These are phyloP conservation scores for Spinacia oleracea DNA, from an alignment of 179 eudicot genomes.

Conservation along the genomic window DNA sequence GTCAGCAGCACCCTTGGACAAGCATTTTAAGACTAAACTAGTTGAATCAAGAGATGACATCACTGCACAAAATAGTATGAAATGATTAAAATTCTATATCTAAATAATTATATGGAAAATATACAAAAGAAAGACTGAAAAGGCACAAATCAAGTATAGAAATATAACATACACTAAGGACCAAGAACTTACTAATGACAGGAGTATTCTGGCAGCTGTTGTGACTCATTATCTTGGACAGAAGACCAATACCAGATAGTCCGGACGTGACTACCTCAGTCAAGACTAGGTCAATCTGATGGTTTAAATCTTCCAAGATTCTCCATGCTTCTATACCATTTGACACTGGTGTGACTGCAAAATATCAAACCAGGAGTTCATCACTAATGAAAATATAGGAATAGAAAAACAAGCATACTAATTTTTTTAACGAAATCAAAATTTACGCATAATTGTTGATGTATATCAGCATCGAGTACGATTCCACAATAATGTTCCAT, in stretches of 20 bases:
- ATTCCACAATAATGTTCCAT: slow-evolving; percentile 82
- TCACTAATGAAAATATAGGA: neutral
- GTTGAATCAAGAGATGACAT: slow-evolving; percentile 93
- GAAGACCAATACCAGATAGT: slow-evolving; percentile 44
- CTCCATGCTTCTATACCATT: slow-evolving; percentile 50
- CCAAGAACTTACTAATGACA: slow-evolving; percentile 42
- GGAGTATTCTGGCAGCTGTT: slow-evolving; percentile 43
- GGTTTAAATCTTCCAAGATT: slow-evolving; percentile 37
- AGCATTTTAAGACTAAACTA: slow-evolving; percentile 84
- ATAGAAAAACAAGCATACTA: neutral
- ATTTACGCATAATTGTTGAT: slow-evolving; percentile 11
- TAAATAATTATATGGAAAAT: neutral
- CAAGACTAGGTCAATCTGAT: slow-evolving; percentile 43
- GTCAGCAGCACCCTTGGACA: slow-evolving; percentile 93
- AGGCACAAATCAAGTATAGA: neutral
- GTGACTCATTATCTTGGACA: slow-evolving; percentile 48
- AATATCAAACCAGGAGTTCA: slow-evolving; percentile 14
- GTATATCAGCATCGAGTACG: slow-evolving; percentile 64
- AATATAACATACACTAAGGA: neutral
- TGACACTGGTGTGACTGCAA: slow-evolving; percentile 44
- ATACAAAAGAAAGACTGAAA: neutral
- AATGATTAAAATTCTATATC: neutral
- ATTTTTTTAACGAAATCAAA: neutral
- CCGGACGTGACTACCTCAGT: slow-evolving; percentile 48
- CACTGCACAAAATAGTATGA: slow-evolving; percentile 36